Evolutionary conservation across 352 stramenopile genomes (phyloP).

Genomic region (Globisporangium paroecandrum): DNA sequence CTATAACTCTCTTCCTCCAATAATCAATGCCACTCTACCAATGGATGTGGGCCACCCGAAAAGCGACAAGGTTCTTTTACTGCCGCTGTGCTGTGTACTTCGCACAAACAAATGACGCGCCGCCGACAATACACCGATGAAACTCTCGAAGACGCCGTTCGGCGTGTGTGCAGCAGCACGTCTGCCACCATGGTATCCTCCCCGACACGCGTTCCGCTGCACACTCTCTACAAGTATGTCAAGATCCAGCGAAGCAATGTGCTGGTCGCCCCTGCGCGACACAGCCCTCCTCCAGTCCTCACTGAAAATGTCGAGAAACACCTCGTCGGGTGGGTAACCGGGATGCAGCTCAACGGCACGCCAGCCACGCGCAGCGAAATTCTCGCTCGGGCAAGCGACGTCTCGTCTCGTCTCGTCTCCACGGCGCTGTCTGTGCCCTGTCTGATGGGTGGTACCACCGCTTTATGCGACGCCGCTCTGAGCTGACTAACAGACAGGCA

Average conservation of each 20-base stretch:
- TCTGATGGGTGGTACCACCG: background rate
- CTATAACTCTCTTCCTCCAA: background rate
- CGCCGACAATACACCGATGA: background rate
- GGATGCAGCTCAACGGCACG: constrained; percentile 3
- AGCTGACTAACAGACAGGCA: background rate
- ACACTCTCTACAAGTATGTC: constrained; percentile 3
- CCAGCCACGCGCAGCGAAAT: background rate
- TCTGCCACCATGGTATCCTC: background rate
- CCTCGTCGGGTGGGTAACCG: background rate
- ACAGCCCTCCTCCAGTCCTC: background rate
- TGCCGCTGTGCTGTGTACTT: background rate
- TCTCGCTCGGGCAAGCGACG: background rate
- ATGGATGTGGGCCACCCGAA: background rate
- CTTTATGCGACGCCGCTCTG: constrained; percentile 1
- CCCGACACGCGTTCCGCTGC: background rate
- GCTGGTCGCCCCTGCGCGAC: background rate
- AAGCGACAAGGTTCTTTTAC: background rate
- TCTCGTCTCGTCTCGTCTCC: background rate
- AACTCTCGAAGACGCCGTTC: background rate
- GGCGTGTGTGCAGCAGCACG: background rate
- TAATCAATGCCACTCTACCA: background rate
- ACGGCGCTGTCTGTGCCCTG: constrained; percentile 1
- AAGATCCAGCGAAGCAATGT: background rate
- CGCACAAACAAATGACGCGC: background rate
- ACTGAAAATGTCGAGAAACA: constrained; percentile 1